A percentile compares a stretch with the other conserved stretches of the same genome.
Conservation (phyloP, 1,284 basidiomycete genomes). For the Puccinia coronata region DNA sequence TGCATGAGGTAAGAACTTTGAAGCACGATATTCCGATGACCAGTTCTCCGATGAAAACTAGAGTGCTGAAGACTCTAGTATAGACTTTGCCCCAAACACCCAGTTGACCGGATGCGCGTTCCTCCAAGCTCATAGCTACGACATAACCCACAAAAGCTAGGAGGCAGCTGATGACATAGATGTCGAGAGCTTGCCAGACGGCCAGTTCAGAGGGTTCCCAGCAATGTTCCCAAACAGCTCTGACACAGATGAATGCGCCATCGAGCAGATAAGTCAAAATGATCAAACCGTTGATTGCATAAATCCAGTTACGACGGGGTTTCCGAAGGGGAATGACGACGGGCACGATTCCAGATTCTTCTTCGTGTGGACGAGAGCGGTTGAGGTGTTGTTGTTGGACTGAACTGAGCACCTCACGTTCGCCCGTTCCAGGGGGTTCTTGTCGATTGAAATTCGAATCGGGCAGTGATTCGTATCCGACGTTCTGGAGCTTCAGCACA, state of each 20-base stretch:
- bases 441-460: constrained; percentile 25
- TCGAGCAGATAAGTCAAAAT: constrained; percentile 55
- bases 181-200: constrained; percentile 34
- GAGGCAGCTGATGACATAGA: constrained; percentile 30
- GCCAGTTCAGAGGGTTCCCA: constrained; percentile 62
- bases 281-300: constrained; percentile 68
- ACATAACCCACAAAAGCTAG: constrained; percentile 33
- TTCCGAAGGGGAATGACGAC: constrained; percentile 71
- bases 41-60: constrained; percentile 42
- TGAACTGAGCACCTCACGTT: not conserved
- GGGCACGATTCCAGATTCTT: constrained; percentile 64
- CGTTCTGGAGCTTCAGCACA: constrained; percentile 46
- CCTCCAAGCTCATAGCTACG: constrained; percentile 43
- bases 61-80: constrained; percentile 17
- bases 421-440: not conserved
- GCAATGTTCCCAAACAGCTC: constrained; percentile 67
- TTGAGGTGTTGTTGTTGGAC: not conserved
- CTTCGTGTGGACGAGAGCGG: not conserved
- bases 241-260: constrained; percentile 66
- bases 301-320: constrained; percentile 72
- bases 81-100: constrained; percentile 46
- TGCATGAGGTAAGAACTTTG: constrained; percentile 22
- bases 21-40: constrained; percentile 25
- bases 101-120: constrained; percentile 28
- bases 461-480: constrained; percentile 43